A percentile compares a stretch with the other conserved stretches of the same genome.
Conservation (phyloP, 768 basidiomycete species). For the Macrolepiota albuminosa region DNA sequence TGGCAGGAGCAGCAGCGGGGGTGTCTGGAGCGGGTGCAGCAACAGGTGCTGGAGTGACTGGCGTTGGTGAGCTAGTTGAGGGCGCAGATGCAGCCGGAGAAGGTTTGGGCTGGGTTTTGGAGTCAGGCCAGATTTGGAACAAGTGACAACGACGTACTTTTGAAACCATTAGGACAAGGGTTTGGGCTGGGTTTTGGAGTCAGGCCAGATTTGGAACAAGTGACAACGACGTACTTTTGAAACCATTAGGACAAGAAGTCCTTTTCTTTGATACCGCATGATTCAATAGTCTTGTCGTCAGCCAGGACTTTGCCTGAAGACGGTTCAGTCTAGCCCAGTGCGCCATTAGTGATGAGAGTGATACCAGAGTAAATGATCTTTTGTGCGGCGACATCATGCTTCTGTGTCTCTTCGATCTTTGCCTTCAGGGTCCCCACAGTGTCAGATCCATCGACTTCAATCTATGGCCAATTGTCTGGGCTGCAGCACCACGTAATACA, state of each 20-base stretch:
- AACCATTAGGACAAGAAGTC: constrained; percentile 99
- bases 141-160: constrained; percentile 54
- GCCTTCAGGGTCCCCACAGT: constrained; percentile 77
- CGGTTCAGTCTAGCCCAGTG: not conserved
- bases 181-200: constrained; percentile 19
- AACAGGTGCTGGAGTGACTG: constrained; percentile 22
- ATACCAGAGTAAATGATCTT: constrained; percentile 95
- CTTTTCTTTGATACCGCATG: constrained; percentile 94
- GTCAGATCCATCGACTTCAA: constrained; percentile 73
- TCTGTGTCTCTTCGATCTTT: constrained; percentile 76
- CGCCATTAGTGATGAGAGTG: constrained; percentile 13
- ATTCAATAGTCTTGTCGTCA: constrained; percentile 84
- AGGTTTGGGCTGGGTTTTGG: constrained; percentile 17
- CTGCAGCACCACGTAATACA: not conserved
- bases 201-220: constrained; percentile 16
- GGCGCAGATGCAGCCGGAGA: constrained; percentile 29
- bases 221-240: constrained; percentile 64
- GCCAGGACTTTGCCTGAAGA: constrained; percentile 80
- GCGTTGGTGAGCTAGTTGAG: constrained; percentile 25
- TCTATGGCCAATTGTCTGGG: constrained; percentile 29
- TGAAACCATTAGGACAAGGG: constrained; percentile 94
- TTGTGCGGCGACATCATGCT: constrained; percentile 68
- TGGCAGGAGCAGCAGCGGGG: constrained; percentile 23
- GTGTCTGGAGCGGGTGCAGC: constrained; percentile 19
- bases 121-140: constrained; percentile 19